phyloP scores from a whole-genome alignment of 352 stramenopile genomes.

The Globisporangium carolinianum region DNA sequence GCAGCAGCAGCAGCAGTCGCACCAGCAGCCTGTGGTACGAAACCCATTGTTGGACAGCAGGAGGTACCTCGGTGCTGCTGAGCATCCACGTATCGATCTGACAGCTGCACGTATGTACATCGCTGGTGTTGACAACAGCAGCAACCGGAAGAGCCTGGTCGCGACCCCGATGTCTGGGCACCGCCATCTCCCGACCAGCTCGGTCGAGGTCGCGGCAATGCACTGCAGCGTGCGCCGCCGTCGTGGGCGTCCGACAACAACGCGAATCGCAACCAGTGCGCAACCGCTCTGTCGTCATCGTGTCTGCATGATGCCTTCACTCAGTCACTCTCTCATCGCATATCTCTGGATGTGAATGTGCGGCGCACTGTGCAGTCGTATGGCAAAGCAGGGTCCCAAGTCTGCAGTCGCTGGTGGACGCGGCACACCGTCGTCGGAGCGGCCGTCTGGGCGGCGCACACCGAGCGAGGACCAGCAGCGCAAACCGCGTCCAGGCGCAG shows the following conservation, averaged over 20 bases:
- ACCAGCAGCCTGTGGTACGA: slow-evolving; percentile 2
- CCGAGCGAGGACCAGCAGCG: slow-evolving; percentile 49
- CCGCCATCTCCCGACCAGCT: slow-evolving; percentile 53
- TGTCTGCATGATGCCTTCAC: slow-evolving; percentile 7
- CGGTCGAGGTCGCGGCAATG: slow-evolving; percentile 15
- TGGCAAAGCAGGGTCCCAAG: slow-evolving; percentile 22
- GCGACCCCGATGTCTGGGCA: slow-evolving; percentile 70
- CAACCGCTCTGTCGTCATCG: too few relatives aligned
- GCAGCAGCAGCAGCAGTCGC: slow-evolving; percentile 3
- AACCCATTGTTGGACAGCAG: too few relatives aligned
- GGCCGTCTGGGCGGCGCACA: slow-evolving; percentile 40
- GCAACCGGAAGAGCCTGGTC: slow-evolving; percentile 17
- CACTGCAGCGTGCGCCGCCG: slow-evolving; percentile 25
- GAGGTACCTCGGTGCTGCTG: too few relatives aligned
- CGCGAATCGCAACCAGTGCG: slow-evolving; percentile 25
- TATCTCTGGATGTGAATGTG: not conserved
- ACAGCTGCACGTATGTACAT: too few relatives aligned
- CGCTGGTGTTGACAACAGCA: not conserved
- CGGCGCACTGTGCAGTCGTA: slow-evolving; percentile 19
- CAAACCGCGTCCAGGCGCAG: slow-evolving; percentile 26
- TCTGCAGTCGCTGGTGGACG: slow-evolving; percentile 8
- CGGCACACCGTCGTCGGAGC: slow-evolving; percentile 15
- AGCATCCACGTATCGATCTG: too few relatives aligned
- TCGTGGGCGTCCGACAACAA: slow-evolving; percentile 54
- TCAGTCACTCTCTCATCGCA: not conserved